These are phyloP conservation scores for Beta macrorhiza DNA, from an alignment of 179 eudicot genomes.

Conservation along the genomic window DNA sequence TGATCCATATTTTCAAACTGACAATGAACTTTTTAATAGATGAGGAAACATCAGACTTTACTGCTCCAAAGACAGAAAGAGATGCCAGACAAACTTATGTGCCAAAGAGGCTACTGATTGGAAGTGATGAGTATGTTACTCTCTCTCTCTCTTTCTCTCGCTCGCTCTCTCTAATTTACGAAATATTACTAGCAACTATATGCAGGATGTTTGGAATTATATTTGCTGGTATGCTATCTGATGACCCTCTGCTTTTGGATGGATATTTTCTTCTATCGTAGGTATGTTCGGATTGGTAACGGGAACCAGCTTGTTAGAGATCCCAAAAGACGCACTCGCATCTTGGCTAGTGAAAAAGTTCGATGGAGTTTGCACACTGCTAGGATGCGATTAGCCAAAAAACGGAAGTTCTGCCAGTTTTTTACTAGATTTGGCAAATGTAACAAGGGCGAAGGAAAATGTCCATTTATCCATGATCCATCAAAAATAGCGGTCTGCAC, in stretches of 20 bases:
- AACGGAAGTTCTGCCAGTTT: constrained; percentile 79
- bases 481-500: constrained; percentile 89
- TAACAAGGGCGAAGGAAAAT: constrained; percentile 87
- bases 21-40: constrained; percentile 41
- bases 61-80: constrained; percentile 38
- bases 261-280: constrained; percentile 35
- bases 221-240: background rate
- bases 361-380: constrained; percentile 98
- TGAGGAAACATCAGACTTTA: constrained; percentile 47
- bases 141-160: constrained; percentile 4
- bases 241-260: constrained; percentile 21
- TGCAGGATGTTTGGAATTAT: constrained; percentile 6
- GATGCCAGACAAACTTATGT: constrained; percentile 53
- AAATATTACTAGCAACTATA: constrained; percentile 6
- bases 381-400: constrained; percentile 74
- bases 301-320: constrained; percentile 92
- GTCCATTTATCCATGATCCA: constrained; percentile 84
- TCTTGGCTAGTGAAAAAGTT: constrained; percentile 89
- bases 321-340: constrained; percentile 82
- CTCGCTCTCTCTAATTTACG: background rate
- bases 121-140: constrained; percentile 80
- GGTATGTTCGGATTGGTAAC: constrained; percentile 93
- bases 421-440: constrained; percentile 96
- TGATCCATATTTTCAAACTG: constrained; percentile 5
- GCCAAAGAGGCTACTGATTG: constrained; percentile 78